A percentile compares a stretch with the other conserved stretches of the same genome.
Evolutionary conservation across 2,329 filamentous ascomycete genomes (phyloP).

Genomic region (Aspergillus pseudotamarii): DNA sequence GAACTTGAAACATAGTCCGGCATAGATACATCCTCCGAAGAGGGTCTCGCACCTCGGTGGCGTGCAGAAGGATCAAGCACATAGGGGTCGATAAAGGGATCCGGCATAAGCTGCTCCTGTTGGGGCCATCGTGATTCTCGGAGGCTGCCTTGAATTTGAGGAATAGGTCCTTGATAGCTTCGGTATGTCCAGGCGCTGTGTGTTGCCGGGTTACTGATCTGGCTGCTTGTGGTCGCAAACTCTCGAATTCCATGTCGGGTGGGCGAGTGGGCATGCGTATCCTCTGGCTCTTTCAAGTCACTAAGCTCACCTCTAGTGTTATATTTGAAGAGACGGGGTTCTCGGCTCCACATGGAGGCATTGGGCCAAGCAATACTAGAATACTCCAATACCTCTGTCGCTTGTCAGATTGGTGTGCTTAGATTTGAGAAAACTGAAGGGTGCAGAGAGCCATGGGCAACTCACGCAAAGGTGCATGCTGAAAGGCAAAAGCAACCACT

Average conservation of each 20-base stretch:
- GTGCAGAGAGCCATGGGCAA: slow-evolving; percentile 8
- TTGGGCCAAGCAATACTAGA: slow-evolving; percentile 82
- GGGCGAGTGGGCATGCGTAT: slow-evolving; percentile 68
- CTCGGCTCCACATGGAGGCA: slow-evolving; percentile 65
- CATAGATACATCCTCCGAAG: slow-evolving; percentile 52
- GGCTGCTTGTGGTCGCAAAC: slow-evolving; percentile 22
- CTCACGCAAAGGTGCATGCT: slow-evolving; percentile 77
- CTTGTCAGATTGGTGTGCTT: slow-evolving; percentile 15
- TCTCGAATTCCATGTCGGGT: slow-evolving; percentile 39
- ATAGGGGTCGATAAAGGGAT: slow-evolving; percentile 48
- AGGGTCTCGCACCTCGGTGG: slow-evolving; percentile 38
- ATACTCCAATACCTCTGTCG: slow-evolving; percentile 69
- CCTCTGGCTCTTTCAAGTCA: slow-evolving; percentile 50
- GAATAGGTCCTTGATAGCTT: slow-evolving; percentile 32
- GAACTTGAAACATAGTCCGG: slow-evolving; percentile 50
- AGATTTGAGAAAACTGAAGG: neutral
- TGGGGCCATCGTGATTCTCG: slow-evolving; percentile 34
- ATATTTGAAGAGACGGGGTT: slow-evolving; percentile 43
- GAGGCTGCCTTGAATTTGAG: slow-evolving; percentile 26
- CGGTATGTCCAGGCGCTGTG: slow-evolving; percentile 34
- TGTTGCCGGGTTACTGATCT: slow-evolving; percentile 23
- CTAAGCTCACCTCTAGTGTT: slow-evolving; percentile 26
- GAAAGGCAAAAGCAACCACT: slow-evolving; percentile 77
- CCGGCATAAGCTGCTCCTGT: slow-evolving; percentile 33
- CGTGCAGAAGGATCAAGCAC: slow-evolving; percentile 30